phyloP scores from a whole-genome alignment of 176 grass and related monocot species.

The Oryza nivara region DNA sequence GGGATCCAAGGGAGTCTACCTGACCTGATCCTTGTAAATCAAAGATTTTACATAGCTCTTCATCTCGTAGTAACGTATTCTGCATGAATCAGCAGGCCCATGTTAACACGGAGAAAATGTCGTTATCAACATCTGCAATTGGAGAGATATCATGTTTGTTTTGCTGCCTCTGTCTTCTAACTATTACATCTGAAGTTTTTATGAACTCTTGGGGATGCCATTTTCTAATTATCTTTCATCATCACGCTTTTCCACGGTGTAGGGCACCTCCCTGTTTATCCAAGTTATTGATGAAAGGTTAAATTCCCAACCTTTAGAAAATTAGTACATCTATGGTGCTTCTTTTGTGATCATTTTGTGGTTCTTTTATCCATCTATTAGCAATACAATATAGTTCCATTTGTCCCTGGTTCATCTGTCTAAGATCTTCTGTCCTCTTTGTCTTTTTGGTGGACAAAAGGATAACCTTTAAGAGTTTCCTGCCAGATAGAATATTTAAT shows the following conservation, averaged over 20 bases:
- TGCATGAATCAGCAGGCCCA: constrained; percentile 98
- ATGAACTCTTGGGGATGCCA: constrained; percentile 70
- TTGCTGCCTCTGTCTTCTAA: constrained; percentile 82
- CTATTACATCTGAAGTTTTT: constrained; percentile 64
- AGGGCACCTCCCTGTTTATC: constrained; percentile 79
- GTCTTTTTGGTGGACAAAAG: not conserved
- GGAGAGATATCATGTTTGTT: constrained; percentile 98
- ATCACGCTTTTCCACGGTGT: constrained; percentile 62
- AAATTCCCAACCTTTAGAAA: constrained; percentile 76
- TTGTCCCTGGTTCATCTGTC: constrained; percentile 31
- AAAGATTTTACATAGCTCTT: constrained; percentile 74
- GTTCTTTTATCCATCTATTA: constrained; percentile 42
- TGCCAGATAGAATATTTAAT: constrained; percentile 26
- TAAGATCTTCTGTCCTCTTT: constrained; percentile 26
- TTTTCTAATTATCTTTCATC: constrained; percentile 66
- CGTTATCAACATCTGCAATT: constrained; percentile 92
- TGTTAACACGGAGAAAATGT: constrained; percentile 92
- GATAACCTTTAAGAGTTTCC: constrained; percentile 35
- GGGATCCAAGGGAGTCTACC: constrained; percentile 52
- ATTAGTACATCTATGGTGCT: constrained; percentile 54
- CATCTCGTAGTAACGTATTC: constrained; percentile 79
- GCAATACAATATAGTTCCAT: constrained; percentile 26
- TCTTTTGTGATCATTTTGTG: constrained; percentile 44
- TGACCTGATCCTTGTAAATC: constrained; percentile 64
- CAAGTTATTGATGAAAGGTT: constrained; percentile 83